Evolutionary conservation across 768 basidiomycete species (phyloP), one percentile per base, ranked within the genome.

Genomic region (Lactifluus piperatus): DNA sequence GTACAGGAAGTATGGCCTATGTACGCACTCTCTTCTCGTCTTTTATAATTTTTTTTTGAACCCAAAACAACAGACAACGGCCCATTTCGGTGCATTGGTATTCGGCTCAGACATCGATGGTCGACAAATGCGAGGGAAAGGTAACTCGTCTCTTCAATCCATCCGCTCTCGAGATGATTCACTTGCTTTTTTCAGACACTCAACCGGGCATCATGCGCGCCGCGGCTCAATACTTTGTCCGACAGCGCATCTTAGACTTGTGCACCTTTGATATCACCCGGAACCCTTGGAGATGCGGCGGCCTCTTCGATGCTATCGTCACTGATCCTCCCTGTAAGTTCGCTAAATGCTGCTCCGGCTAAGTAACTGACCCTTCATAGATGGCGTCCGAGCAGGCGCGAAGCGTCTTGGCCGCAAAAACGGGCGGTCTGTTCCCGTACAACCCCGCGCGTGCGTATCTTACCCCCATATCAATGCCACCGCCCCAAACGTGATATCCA

Each of bases 21-120:
- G 91, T 92, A 56, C 62, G 81, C 69, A 0, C 30, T 56, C 20
- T 20, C 30, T 32, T 32, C 30, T 32, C 30, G 30, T 32, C n/a
- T n/a, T 32, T 32, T 7, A 10, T 10, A 1, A 32, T 32, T 10
- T 32, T 7, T 13, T 11, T 11, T 34, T 3, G 3, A 7, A 11
- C 10, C 11, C 3, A 13, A 34, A 11, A 1, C 1, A 34, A 34
- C 68, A 94, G 91, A 90, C 94, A 0, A 79, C 82, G 3, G 90
- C 93, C 0, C 79, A 91, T 67, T 97, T 94, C 64, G 97, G 97
- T 2, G 86, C 94, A 0, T 71, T 83, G 27, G 81, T 94, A 0
- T 84, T 89, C 56, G 97, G 95, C 18, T 94, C 91, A 18, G 97
- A 98, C 70, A 97, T 99, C 50, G 95, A 98, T 67, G 97, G 97